phyloP scores from a whole-genome alignment of 345 rosid genomes.

The Citrus unshiu region DNA sequence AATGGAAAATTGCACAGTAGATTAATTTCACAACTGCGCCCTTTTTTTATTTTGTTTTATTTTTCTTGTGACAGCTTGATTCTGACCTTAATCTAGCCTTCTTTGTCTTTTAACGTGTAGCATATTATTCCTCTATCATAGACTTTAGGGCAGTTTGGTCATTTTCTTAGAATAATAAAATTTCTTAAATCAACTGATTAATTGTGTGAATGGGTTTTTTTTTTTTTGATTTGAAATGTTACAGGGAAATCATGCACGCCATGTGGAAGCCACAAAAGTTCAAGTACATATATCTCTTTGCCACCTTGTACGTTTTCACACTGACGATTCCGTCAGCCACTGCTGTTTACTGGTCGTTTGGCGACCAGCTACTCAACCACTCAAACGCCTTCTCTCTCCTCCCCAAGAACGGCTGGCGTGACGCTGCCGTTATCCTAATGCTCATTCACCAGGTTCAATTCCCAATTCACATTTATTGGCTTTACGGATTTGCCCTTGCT shows the following conservation, averaged over 20 bases:
- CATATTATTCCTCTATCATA: constrained; percentile 20
- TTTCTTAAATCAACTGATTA: background rate
- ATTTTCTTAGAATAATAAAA: background rate
- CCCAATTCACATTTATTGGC: background rate
- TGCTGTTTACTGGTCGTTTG: constrained; percentile 98
- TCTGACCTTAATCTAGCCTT: constrained; percentile 2
- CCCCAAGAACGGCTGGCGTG: constrained; percentile 75
- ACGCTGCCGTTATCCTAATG: constrained; percentile 90
- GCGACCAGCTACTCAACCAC: constrained; percentile 82
- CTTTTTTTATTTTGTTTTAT: background rate
- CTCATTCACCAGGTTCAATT: constrained; percentile 84
- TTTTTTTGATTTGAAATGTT: background rate
- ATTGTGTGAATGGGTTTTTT: background rate
- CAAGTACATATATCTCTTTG: constrained; percentile 88
- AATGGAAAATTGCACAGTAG: constrained; percentile 17
- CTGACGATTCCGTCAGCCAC: constrained; percentile 89
- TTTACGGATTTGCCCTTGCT: background rate
- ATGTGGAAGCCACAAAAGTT: constrained; percentile 99
- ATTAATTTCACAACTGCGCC: background rate
- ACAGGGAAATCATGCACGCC: constrained; percentile 98
- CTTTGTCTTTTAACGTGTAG: constrained; percentile 17
- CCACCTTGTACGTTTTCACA: constrained; percentile 93
- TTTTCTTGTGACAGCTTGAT: constrained; percentile 6
- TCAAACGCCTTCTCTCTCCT: constrained; percentile 91
- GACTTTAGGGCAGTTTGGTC: constrained; percentile 7